A percentile compares a stretch with the other conserved stretches of the same genome.
Evolutionary conservation across 2,329 filamentous ascomycete species (phyloP).

Genomic region (Aspergillus nomiae): DNA sequence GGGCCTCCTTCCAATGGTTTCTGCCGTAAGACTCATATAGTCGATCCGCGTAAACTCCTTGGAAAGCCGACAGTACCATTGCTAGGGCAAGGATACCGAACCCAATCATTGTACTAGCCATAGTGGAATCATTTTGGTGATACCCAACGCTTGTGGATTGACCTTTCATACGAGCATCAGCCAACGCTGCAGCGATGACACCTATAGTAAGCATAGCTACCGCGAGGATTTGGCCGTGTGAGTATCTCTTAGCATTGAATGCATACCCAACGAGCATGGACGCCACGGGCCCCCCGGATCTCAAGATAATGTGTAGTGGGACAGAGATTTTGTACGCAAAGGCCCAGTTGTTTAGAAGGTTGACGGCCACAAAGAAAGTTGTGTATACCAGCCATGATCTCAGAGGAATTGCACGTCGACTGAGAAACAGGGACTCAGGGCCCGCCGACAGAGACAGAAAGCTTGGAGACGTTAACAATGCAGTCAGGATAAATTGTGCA

Average conservation of each 20-base stretch:
- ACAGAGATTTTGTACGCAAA: constrained; percentile 97
- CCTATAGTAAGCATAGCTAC: constrained; percentile 83
- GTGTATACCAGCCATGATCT: constrained; percentile 87
- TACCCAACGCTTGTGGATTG: constrained; percentile 41
- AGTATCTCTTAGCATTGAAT: constrained; percentile 78
- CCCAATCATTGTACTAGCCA: constrained; percentile 57
- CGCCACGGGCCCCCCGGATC: constrained; percentile 92
- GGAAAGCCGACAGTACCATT: constrained; percentile 86
- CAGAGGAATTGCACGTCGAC: constrained; percentile 77
- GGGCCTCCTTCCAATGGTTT: constrained; percentile 87
- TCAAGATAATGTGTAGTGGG: constrained; percentile 92
- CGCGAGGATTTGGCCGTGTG: constrained; percentile 74
- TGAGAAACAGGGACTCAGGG: constrained; percentile 71
- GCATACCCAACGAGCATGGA: constrained; percentile 90
- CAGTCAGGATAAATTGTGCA: constrained; percentile 83
- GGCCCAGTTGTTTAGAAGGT: constrained; percentile 94
- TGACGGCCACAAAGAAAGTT: constrained; percentile 86
- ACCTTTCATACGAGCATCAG: constrained; percentile 81
- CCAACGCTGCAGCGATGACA: constrained; percentile 85
- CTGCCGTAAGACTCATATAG: constrained; percentile 81
- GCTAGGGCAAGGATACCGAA: constrained; percentile 82
- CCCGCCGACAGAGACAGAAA: constrained; percentile 66
- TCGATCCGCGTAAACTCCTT: constrained; percentile 92
- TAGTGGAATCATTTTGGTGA: constrained; percentile 28
- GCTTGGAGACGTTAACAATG: constrained; percentile 73